Percentiles rank a stretch among this genome's conserved stretches.
These are phyloP conservation scores for Trichomonascaceae sp. DNA, from an alignment of 1,139 yeast genomes.

Conservation along the genomic window DNA sequence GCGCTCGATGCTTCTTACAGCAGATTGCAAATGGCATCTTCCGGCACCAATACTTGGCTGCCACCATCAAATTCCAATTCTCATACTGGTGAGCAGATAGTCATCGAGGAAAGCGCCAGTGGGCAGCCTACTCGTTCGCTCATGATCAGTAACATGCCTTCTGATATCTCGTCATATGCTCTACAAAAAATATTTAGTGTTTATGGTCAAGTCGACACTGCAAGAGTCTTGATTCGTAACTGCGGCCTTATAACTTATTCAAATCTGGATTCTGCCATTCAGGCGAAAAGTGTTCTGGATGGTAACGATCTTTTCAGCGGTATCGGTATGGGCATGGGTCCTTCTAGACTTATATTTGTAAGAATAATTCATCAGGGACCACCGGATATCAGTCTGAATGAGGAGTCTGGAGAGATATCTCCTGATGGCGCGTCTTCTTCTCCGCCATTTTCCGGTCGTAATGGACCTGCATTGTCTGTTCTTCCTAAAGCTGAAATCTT, in stretches of 20 bases:
- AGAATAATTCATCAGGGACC: slow-evolving; percentile 22
- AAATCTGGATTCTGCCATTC: slow-evolving; percentile 66
- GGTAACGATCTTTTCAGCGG: slow-evolving; percentile 70
- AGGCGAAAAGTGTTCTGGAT: slow-evolving; percentile 67
- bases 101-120: slow-evolving; percentile 9
- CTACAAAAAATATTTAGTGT: slow-evolving; percentile 42
- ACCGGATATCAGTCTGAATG: not conserved
- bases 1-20: slow-evolving; percentile 13
- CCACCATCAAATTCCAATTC: slow-evolving; percentile 10
- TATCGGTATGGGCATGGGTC: slow-evolving; percentile 47
- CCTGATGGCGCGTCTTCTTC: not conserved
- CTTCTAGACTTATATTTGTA: slow-evolving; percentile 38
- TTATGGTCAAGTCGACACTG: slow-evolving; percentile 52
- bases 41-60: not conserved
- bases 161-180: slow-evolving; percentile 40
- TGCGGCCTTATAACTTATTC: slow-evolving; percentile 72
- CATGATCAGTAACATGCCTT: slow-evolving; percentile 71
- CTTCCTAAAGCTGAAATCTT: slow-evolving; percentile 5
- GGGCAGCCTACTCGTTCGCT: slow-evolving; percentile 60
- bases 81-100: slow-evolving; percentile 1
- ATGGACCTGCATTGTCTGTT: not conserved
- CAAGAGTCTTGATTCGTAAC: slow-evolving; percentile 50
- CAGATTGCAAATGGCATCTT: slow-evolving; percentile 2
- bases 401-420: not conserved
- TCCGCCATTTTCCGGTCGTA: not conserved